phyloP scores from a whole-genome alignment of 371 early-diverging fungal species.

The Actinomucor elegans region DNA sequence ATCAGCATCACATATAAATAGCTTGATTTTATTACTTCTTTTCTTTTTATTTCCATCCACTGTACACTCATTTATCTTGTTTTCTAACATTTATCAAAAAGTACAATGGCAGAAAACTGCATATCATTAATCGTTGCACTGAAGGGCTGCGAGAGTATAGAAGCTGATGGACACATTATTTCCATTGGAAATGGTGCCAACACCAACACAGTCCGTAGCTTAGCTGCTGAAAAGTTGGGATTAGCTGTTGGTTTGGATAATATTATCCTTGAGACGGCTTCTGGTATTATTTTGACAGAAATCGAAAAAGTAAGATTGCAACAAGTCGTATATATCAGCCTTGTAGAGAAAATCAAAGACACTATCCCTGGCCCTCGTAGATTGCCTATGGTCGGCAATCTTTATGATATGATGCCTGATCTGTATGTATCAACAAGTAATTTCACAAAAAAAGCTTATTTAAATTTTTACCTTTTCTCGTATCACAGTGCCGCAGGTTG shows the following conservation, averaged over 20 bases:
- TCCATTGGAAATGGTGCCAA: slow-evolving; percentile 15
- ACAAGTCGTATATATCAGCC: slow-evolving; percentile 16
- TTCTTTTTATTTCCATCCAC: not conserved
- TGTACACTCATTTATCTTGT: not conserved
- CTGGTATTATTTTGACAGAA: slow-evolving; percentile 8
- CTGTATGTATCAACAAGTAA: slow-evolving; percentile 10
- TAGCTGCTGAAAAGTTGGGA: slow-evolving; percentile 23
- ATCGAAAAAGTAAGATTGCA: slow-evolving; percentile 22
- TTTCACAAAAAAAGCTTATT: not conserved
- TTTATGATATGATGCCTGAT: slow-evolving; percentile 33
- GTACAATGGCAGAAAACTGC: slow-evolving; percentile 3
- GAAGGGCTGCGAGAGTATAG: slow-evolving; percentile 14
- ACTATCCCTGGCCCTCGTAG: slow-evolving; percentile 22
- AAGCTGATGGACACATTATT: slow-evolving; percentile 25
- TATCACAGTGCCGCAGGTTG: slow-evolving; percentile 19
- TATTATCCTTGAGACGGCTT: slow-evolving; percentile 1
- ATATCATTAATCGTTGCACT: slow-evolving; percentile 24
- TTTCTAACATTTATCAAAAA: not conserved
- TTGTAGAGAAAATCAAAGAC: slow-evolving; percentile 11
- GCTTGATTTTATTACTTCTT: not conserved
- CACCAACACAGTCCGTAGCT: slow-evolving; percentile 15
- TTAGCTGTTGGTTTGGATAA: slow-evolving; percentile 4
- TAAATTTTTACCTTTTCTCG: no score
- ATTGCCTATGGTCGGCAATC: slow-evolving; percentile 28
- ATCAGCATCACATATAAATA: not conserved